Evolutionary conservation across 78 protist species (phyloP), one percentile per base, ranked within the genome.

Genomic region (Acrasis kona): DNA sequence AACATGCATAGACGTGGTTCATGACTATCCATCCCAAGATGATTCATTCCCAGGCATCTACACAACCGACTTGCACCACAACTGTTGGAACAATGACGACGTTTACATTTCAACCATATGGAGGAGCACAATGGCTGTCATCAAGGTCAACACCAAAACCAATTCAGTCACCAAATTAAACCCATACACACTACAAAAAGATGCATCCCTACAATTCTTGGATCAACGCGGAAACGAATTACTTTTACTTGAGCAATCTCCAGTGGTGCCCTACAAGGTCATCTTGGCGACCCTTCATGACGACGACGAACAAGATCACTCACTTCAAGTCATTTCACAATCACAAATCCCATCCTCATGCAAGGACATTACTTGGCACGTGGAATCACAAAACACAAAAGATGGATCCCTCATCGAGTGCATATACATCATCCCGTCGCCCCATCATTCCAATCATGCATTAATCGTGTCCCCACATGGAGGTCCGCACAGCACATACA

Each of bases 391-490:
- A n/a, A 50, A 50, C 19, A 50, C 19, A n/a, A 19, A 50, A 50
- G 19, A 50, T 50, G 19, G 19, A 19, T 50, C 61, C 19, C 61
- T 50, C 19, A 50, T n/a, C n/a, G n/a, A n/a, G n/a, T n/a, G n/a
- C n/a, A n/a, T n/a, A n/a, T n/a, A 50, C 61, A 50, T n/a, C 19
- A 50, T n/a, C 19, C 34, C 19, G 19, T 50, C 61, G 19, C 19
- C 34, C 19, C 34, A 50, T 50, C 34, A 50, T n/a, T n/a, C 19
- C 19, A 50, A 50, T n/a, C 61, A n/a, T 50, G 34, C 61, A n/a
- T 50, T 50, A 19, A 50, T 70, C 8, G 70, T 70, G n/a, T 6
- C 30, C 38, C 57, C 34, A 12, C 74, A 70, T 36, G 74, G 74
- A 6, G 74, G 74, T 39, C 74, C 74, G 4, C 74, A 70, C 6